Percentiles rank a stretch among this genome's conserved stretches.
phyloP scores from a whole-genome alignment of 305 asterid species.

The Caryopteris hybrid region DNA sequence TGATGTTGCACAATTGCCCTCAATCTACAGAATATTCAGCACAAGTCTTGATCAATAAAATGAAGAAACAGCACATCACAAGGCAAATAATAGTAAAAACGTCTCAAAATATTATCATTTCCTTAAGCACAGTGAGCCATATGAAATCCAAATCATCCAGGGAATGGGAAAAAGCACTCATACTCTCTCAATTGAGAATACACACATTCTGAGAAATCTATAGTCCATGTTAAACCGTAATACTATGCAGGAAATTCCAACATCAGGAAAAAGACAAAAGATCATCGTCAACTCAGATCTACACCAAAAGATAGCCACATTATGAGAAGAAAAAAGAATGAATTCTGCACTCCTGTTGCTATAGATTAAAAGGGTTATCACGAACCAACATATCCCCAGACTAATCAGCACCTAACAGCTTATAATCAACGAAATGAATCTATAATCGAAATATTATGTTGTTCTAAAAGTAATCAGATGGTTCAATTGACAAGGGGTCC shows the following conservation, averaged over 20 bases:
- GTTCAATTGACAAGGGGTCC: not conserved
- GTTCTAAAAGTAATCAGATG: not conserved
- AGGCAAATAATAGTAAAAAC: not conserved
- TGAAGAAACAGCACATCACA: not conserved
- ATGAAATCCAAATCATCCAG: not conserved
- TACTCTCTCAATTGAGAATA: not conserved
- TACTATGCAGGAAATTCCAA: too few relatives aligned
- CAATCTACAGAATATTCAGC: conserved; percentile 28
- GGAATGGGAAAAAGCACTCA: not conserved
- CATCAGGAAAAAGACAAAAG: not conserved
- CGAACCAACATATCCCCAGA: too few relatives aligned
- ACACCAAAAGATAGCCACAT: not conserved
- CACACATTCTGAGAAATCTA: not conserved
- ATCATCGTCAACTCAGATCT: conserved; percentile 15
- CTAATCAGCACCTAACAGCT: too few relatives aligned
- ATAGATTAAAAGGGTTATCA: not conserved
- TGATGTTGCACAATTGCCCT: conserved; percentile 25
- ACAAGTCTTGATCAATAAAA: not conserved
- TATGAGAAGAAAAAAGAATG: not conserved
- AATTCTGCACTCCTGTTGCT: not conserved
- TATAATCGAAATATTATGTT: not conserved
- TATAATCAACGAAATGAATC: not conserved
- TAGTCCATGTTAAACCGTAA: not conserved
- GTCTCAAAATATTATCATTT: not conserved
- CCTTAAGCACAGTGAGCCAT: not conserved